These are phyloP conservation scores for Herpetomonas tarakana DNA, from an alignment of 208 protist species.

Conservation along the genomic window DNA sequence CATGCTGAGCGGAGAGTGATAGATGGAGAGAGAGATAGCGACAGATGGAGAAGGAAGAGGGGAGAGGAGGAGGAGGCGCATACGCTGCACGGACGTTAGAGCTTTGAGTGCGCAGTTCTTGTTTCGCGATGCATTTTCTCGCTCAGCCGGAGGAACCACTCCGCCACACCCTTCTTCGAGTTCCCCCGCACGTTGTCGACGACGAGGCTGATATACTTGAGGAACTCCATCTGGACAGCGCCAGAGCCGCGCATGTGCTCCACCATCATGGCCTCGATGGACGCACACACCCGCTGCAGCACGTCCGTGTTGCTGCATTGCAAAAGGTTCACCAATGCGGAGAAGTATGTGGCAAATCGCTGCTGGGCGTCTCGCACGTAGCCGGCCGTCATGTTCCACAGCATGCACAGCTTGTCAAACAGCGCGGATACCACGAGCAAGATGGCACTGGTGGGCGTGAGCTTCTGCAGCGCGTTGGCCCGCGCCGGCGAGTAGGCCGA, in stretches of 20 bases:
- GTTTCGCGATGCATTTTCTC: constrained; percentile 32
- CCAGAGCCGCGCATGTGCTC: constrained; percentile 63
- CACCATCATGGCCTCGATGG: constrained; percentile 71
- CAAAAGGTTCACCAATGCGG: constrained; percentile 68
- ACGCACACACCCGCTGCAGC: constrained; percentile 78
- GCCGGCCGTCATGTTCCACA: constrained; percentile 44
- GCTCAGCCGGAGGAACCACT: constrained; percentile 73
- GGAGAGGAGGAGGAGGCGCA: no score
- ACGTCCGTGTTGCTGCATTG: constrained; percentile 59
- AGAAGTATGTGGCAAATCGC: constrained; percentile 76
- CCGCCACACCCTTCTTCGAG: constrained; percentile 64
- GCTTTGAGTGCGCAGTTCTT: constrained; percentile 28
- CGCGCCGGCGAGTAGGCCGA: constrained; percentile 10
- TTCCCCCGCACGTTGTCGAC: constrained; percentile 54
- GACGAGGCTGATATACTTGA: constrained; percentile 59
- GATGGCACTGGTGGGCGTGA: constrained; percentile 55
- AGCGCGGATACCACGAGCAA: constrained; percentile 73
- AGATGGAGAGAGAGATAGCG: no score
- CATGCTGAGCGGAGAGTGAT: no score
- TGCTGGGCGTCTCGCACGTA: constrained; percentile 26
- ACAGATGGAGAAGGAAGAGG: no score
- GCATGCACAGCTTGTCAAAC: constrained; percentile 71
- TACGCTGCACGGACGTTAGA: no score
- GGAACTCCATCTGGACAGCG: constrained; percentile 45
- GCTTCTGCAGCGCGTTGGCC: constrained; percentile 26